These are phyloP conservation scores for Nitzschia sp. DNA, from an alignment of 108 stramenopile species.

Conservation along the genomic window DNA sequence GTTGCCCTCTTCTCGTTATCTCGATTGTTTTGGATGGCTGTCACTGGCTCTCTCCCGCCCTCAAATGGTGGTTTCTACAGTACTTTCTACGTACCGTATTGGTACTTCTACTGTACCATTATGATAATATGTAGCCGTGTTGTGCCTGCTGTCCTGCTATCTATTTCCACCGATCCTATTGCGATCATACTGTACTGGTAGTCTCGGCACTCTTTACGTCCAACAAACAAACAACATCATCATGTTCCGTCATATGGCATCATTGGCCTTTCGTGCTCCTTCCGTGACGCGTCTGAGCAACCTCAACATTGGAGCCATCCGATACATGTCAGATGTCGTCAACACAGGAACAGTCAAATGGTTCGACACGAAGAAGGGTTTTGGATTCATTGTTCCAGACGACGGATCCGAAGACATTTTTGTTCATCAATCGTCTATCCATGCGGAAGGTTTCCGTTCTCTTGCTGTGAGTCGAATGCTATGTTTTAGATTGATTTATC, in stretches of 20 bases:
- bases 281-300: not conserved
- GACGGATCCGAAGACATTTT: slow-evolving; percentile 69
- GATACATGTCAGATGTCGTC: slow-evolving; percentile 1
- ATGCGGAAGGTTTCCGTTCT: slow-evolving; percentile 68
- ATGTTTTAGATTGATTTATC: too few relatives aligned
- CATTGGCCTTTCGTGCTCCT: slow-evolving; percentile 12
- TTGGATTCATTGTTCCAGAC: slow-evolving; percentile 79
- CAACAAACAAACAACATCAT: too few relatives aligned
- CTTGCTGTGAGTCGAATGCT: slow-evolving; percentile 44
- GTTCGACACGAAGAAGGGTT: slow-evolving; percentile 84
- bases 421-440: slow-evolving; percentile 69
- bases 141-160: too few relatives aligned
- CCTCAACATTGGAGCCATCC: slow-evolving; percentile 2
- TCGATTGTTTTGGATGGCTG: too few relatives aligned
- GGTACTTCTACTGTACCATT: too few relatives aligned
- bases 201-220: too few relatives aligned
- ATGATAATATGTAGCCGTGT: too few relatives aligned
- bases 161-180: not conserved
- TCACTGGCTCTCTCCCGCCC: too few relatives aligned
- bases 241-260: slow-evolving; percentile 29
- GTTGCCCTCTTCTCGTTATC: too few relatives aligned
- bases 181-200: not conserved
- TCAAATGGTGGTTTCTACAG: too few relatives aligned
- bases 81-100: too few relatives aligned
- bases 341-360: slow-evolving; percentile 76